Evolutionary conservation across 2,329 filamentous ascomycete species (phyloP).

Genomic region (Penicillium verrucosum): DNA sequence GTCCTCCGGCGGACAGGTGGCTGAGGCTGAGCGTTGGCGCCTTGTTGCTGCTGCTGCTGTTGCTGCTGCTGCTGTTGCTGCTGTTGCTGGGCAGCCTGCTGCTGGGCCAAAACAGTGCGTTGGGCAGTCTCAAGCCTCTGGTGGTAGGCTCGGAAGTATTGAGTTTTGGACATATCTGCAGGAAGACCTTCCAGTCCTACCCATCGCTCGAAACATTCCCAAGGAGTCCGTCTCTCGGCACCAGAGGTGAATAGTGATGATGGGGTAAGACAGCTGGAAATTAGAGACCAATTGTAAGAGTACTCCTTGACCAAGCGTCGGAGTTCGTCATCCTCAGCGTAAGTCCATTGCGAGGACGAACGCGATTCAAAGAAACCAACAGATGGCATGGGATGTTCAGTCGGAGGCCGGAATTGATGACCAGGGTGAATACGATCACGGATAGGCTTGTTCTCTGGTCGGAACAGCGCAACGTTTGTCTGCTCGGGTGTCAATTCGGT

Average conservation of each 20-base stretch:
- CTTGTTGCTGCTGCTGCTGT: slow-evolving; percentile 51
- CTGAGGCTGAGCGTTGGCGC: slow-evolving; percentile 52
- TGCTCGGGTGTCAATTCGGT: slow-evolving; percentile 64
- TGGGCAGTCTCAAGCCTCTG: slow-evolving; percentile 62
- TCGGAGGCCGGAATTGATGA: slow-evolving; percentile 89
- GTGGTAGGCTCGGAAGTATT: slow-evolving; percentile 81
- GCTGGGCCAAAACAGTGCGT: slow-evolving; percentile 56
- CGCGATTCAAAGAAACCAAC: slow-evolving; percentile 87
- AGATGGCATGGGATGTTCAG: slow-evolving; percentile 85
- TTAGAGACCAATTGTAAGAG: slow-evolving; percentile 96
- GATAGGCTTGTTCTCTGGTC: slow-evolving; percentile 82
- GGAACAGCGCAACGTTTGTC: slow-evolving; percentile 79
- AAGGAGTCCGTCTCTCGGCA: slow-evolving; percentile 84
- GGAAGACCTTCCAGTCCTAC: slow-evolving; percentile 86
- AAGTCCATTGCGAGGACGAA: slow-evolving; percentile 85
- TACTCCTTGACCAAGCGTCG: slow-evolving; percentile 82
- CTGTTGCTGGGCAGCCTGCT: slow-evolving; percentile 50
- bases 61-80: slow-evolving; percentile 52
- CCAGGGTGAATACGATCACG: slow-evolving; percentile 85
- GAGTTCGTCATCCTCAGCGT: slow-evolving; percentile 85
- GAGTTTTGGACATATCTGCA: slow-evolving; percentile 88
- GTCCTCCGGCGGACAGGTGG: slow-evolving; percentile 65
- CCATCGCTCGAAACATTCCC: slow-evolving; percentile 99
- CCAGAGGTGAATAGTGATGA: slow-evolving; percentile 78
- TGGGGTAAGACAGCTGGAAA: slow-evolving; percentile 73